Base-by-base conservation (phyloP, 2,329 filamentous ascomycete genomes). In the Trichothecium roseum region DNA sequence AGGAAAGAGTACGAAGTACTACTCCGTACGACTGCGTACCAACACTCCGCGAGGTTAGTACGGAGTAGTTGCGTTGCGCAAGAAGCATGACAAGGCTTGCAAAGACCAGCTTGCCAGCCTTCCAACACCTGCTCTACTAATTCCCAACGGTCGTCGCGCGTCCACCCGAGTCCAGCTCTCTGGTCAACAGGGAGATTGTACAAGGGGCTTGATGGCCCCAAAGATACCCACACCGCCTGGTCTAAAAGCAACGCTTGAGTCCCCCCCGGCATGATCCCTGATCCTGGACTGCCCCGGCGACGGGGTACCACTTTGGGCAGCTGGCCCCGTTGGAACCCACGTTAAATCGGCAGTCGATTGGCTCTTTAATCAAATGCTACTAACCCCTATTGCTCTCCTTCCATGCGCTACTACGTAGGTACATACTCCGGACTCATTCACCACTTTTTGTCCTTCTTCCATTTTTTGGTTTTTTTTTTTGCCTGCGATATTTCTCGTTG, bases 261-360 rank as follows among this genome's bases (percentile, higher is more conserved):
- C 51, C n/a, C n/a, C n/a, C n/a, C 57, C 53, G 54, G 56, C 47
- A 24, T 45, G 42, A 53, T 53, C 53, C 53, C 56, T 62, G 52
- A 52, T 50, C 56, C 48, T 54, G 31, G 56, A 50, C 55, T 69
- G 66, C 46, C 54, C 61, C 65, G 63, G 66, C 48, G 51, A 45
- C 59, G 51, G 47, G 53, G 54, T 64, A 54, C 65, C 60, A 53
- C 48, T 67, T 73, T 70, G 62, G 69, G 65, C 59, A 66, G 54
- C 48, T 57, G 51, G 50, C 56, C 56, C 60, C 56, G 54, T 55
- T 60, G 59, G 56, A 58, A 56, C 54, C 54, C 54, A 55, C 45
- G 40, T 47, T 43, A 22, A 37, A 48, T 45, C 44, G 37, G 40
- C 51, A 49, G 50, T 59, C 56, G 10, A 72, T 72, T 73, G 68